A percentile compares a stretch with the other conserved stretches of the same genome.
Evolutionary conservation across 495 filamentous ascomycete species (phyloP).

Genomic region (Annulohypoxylon moriforme): DNA sequence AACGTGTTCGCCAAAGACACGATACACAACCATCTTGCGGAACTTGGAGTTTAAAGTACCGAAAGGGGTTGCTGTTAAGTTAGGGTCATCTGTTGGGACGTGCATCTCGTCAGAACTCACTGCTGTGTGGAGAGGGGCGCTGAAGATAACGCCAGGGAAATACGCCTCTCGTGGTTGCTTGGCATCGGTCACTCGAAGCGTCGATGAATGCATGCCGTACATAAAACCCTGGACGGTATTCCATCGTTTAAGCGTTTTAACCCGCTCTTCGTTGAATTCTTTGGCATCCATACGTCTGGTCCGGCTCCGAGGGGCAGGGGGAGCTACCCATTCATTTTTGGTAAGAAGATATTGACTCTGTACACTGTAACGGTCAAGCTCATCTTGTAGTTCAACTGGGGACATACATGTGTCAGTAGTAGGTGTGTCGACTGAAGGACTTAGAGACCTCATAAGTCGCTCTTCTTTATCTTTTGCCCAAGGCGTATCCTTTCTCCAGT

Average conservation of each 20-base stretch:
- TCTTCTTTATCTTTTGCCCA: not conserved
- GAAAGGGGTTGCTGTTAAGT: constrained; percentile 38
- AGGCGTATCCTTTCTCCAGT: not conserved
- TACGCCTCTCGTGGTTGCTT: constrained; percentile 14
- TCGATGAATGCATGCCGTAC: constrained; percentile 17
- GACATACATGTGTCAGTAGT: not conserved
- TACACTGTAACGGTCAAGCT: constrained; percentile 25
- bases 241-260: constrained; percentile 19
- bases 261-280: constrained; percentile 10
- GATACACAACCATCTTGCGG: constrained; percentile 43
- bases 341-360: constrained; percentile 4
- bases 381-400: constrained; percentile 6
- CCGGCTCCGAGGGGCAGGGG: constrained; percentile 11
- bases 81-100: constrained; percentile 28
- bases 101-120: constrained; percentile 19
- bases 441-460: not conserved
- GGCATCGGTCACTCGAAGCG: constrained; percentile 27
- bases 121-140: constrained; percentile 30
- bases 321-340: constrained; percentile 26
- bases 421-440: not conserved
- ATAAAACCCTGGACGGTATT: constrained; percentile 1
- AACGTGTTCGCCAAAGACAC: constrained; percentile 32
- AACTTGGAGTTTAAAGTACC: constrained; percentile 40
- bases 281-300: constrained; percentile 9
- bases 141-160: constrained; percentile 32